Base-by-base conservation (phyloP, 139 green algal species). In the Marvania coccoides region DNA sequence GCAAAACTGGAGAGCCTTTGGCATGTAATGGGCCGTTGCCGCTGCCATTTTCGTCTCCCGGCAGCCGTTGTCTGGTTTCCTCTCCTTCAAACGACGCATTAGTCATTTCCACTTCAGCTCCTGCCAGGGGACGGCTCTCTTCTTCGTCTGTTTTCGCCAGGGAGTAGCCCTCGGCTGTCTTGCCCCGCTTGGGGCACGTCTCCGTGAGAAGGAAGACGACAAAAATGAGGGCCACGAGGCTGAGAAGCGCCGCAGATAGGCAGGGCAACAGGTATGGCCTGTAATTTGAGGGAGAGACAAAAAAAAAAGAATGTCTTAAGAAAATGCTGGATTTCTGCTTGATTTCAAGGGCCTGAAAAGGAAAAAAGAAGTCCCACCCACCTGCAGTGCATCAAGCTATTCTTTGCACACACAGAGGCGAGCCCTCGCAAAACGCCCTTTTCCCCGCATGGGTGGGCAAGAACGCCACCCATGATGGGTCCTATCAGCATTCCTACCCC, bases 261-360 rank as follows among this genome's bases (percentile, higher is more conserved):
- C 84, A 91, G 15, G 80, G 73, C 30, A 89, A 65, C 5, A 91
- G 63, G 63, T 79, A 92, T 2, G 82, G 84, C 65, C 82, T 86
- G 74, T 35, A 40, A 37, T 34, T 3, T 15, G 5, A 28, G 48
- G 24, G 40, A 10, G 10, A 40, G 40, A 7, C 13, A 15, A 8
- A 6, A 39, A 26, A 58, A 19, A 66, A 3, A 6, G 6, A n/a
- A n/a, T n/a, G n/a, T n/a, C n/a, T n/a, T n/a, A n/a, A n/a, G n/a
- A n/a, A n/a, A n/a, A n/a, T n/a, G n/a, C n/a, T n/a, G n/a, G n/a
- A n/a, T n/a, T n/a, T n/a, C n/a, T n/a, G n/a, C n/a, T n/a, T n/a
- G n/a, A n/a, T n/a, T n/a, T n/a, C n/a, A n/a, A n/a, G n/a, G n/a
- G n/a, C n/a, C n/a, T n/a, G n/a, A n/a, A n/a, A n/a, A n/a, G n/a